Percentiles rank a stretch among this genome's conserved stretches.
Conservation (phyloP, 768 basidiomycete species). For the Podaxis sp. region DNA sequence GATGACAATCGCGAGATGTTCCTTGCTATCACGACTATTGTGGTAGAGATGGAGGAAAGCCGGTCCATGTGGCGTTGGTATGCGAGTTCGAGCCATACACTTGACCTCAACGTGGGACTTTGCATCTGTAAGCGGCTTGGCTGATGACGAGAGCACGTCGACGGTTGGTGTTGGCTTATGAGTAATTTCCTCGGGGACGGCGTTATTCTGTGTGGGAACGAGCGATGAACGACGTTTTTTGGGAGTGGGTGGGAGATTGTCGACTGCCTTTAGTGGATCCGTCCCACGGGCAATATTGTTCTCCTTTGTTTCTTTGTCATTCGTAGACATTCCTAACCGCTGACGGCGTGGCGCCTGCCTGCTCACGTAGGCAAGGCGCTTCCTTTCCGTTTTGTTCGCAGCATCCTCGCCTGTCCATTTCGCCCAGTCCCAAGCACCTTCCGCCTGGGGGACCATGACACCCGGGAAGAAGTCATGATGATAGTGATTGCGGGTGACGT, state of each 20-base stretch:
- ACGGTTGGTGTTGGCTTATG: constrained; percentile 25
- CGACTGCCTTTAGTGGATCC: constrained; percentile 37
- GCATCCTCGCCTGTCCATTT: constrained; percentile 50
- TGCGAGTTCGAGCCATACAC: constrained; percentile 96
- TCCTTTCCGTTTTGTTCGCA: constrained; percentile 37
- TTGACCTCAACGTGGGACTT: constrained; percentile 50
- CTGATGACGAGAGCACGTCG: constrained; percentile 19
- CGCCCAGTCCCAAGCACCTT: constrained; percentile 59
- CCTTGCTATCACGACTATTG: constrained; percentile 89
- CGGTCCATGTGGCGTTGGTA: constrained; percentile 94
- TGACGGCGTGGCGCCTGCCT: constrained; percentile 72
- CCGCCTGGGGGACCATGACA: constrained; percentile 48
- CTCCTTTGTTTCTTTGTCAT: constrained; percentile 47
- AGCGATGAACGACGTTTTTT: constrained; percentile 44
- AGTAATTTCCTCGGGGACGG: constrained; percentile 21
- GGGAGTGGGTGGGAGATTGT: constrained; percentile 37
- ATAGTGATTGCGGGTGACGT: constrained; percentile 84
- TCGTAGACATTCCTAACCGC: constrained; percentile 38
- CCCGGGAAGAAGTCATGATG: constrained; percentile 77
- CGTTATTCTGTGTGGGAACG: constrained; percentile 19
- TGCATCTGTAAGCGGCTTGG: constrained; percentile 32
- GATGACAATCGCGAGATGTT: constrained; percentile 93
- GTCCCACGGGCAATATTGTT: constrained; percentile 42
- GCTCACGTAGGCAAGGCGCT: constrained; percentile 63
- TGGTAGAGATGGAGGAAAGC: constrained; percentile 94